Percentiles rank a stretch among this genome's conserved stretches.
Conservation (phyloP, 2,329 filamentous ascomycete species). For the Trichoderma breve region DNA sequence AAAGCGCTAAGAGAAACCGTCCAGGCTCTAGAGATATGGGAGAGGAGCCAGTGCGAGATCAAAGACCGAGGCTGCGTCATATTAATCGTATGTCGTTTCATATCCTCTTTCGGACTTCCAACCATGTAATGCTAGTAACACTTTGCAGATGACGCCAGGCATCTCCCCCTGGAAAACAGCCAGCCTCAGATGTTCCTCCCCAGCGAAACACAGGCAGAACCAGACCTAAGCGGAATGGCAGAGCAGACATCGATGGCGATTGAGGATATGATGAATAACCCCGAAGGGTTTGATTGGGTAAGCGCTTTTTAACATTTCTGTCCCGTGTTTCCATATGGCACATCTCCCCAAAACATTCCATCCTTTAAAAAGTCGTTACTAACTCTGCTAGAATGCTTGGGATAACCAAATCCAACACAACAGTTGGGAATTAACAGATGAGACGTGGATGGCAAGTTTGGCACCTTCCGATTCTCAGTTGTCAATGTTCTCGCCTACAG, state of each 20-base stretch:
- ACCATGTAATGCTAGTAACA: neutral
- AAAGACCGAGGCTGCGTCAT: neutral
- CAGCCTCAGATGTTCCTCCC: neutral
- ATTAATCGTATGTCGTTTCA: neutral
- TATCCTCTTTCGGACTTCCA: neutral
- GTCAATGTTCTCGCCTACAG: neutral
- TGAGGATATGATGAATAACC: neutral
- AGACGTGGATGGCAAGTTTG: neutral
- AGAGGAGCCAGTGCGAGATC: neutral
- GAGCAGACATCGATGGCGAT: neutral
- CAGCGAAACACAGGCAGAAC: neutral
- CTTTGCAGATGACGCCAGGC: neutral
- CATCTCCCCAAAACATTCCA: neutral
- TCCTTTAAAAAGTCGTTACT: neutral
- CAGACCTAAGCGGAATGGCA: neutral
- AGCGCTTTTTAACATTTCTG: neutral
- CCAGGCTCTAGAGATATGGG: neutral
- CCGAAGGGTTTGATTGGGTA: neutral
- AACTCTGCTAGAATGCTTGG: neutral
- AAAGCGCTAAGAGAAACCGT: neutral
- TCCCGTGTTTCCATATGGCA: neutral
- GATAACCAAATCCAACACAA: neutral
- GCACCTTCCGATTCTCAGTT: neutral
- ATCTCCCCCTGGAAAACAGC: neutral
- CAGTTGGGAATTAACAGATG: neutral